Evolutionary conservation across 306 rosid genomes (phyloP), one percentile per base, ranked within the genome.

Genomic region (Cucurbita maxima): DNA sequence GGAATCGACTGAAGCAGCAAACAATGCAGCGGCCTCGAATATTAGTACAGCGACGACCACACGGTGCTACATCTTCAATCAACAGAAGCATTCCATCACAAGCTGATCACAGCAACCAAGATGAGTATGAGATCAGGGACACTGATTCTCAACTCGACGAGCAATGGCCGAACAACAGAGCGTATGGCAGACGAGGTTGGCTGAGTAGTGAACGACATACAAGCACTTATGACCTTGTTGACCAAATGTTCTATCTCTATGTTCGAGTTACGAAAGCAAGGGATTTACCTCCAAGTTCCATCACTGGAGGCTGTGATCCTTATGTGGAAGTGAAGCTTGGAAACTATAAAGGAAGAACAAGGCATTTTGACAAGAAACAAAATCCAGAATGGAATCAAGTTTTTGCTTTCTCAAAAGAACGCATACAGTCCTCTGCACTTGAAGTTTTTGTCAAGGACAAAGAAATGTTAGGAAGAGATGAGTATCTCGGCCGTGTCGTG

Each of bases 301-400:
- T 90, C 58, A 84, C 92, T 1, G 89, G 87, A 48, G 88, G 88
- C 45, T 85, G 92, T 73, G 98, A 94, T 83, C 97, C 98, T 75
- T 93, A 93, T 1, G 97, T 87, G 77, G 98, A 93, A 74, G 96
- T 92, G 37, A 90, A 85, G 79, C 75, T 93, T 47, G 98, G 98
- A 41, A 93, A 93, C 81, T 93, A 88, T 41, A 93, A 84, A 77
- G 98, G 98, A 63, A 86, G 88, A 80, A 94, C 98, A 43, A 87
- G 18, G 81, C 92, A 89, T 37, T 74, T 87, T 10, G 98, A 94
- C 77, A 89, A 82, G 81, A 94, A 84, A 79, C 63, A 75, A 57
- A 90, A 87, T 47, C 98, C 98, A 5, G 97, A 94, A 81, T 90
- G 98, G 97, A 90, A 94, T 79, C 97, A 94, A 76, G 97, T 93